Evolutionary conservation across 2,329 filamentous ascomycete species (phyloP), one percentile per base, ranked within the genome.

Genomic region (Chaetomium olivaceum): DNA sequence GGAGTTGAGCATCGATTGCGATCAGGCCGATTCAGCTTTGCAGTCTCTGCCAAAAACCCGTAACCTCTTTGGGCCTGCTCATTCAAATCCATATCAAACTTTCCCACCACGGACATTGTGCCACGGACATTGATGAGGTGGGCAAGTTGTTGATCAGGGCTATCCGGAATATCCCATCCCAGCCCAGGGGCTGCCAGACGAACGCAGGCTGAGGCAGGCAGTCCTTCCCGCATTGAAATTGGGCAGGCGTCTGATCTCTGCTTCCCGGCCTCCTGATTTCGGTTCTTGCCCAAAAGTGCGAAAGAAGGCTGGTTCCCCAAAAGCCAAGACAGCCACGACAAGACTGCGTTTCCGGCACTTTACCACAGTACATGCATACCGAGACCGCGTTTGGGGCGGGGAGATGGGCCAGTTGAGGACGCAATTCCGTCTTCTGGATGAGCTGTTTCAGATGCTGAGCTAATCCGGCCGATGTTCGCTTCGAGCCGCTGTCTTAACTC

Each of bases 401-500:
- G 5, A 43, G 16, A 19, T 43, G 39, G 39, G 39, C 39, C 50
- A 23, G 50, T 52, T 23, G 23, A 16, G 48, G 48, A 23, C n/a
- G 48, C 48, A 27, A 51, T 27, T 51, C 27, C 52, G 29, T 36
- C 29, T 29, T 33, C 16, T 36, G 29, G 29, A 36, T 36, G 55
- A 21, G n/a, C 3, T 25, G 60, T 62, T 57, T 62, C 61, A 62
- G 61, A 62, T 57, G 61, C 39, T 57, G 61, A 62, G 16, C 52
- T 51, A 46, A 54, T 59, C 46, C 31, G 62, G 46, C 48, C 14
- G n/a, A 46, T 27, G 21, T 48, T 50, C 51, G 57, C 50, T 60
- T 57, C 19, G 50, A 59, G 59, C 63, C 56, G 56, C 46, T 57
- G 60, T 65, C 66, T 65, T 61, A 61, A 46, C 25, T 21, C 39